Evolutionary conservation across 2,329 filamentous ascomycete species (phyloP).

Genomic region (Hysterium pulicare): DNA sequence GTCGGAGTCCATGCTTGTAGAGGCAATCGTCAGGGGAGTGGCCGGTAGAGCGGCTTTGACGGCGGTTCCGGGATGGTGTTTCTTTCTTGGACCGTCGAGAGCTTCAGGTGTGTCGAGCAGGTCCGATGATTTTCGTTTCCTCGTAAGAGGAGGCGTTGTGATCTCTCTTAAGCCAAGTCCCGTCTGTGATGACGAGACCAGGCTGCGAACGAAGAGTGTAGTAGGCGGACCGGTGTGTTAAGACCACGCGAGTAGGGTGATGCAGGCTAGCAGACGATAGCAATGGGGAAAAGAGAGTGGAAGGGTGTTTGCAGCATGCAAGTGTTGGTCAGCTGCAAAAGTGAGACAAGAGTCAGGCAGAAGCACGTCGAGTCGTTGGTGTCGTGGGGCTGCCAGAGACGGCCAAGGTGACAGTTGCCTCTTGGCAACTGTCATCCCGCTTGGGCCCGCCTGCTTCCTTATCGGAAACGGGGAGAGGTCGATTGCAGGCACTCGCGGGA

Average conservation of each 20-base stretch:
- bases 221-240: conserved; percentile 7
- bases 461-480: neutral
- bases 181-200: conserved; percentile 42
- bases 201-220: conserved; percentile 19
- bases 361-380: neutral
- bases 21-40: conserved; percentile 31
- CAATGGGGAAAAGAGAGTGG: neutral
- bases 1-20: conserved; percentile 82
- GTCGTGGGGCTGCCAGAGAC: neutral
- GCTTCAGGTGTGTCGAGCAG: conserved; percentile 23
- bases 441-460: neutral
- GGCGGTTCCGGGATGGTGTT: conserved; percentile 20
- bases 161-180: conserved; percentile 28
- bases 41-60: conserved; percentile 21
- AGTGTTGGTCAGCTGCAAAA: conserved; percentile 4
- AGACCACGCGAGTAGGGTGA: neutral
- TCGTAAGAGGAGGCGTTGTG: conserved; percentile 37
- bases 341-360: neutral
- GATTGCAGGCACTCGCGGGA: no score
- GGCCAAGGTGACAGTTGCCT: no score
- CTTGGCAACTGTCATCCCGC: no score
- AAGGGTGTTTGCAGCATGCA: neutral
- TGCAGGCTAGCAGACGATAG: conserved; percentile 1
- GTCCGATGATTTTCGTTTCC: conserved; percentile 41
- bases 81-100: conserved; percentile 29